phyloP scores from a whole-genome alignment of 768 basidiomycete genomes.

The Lactarius psammicola region DNA sequence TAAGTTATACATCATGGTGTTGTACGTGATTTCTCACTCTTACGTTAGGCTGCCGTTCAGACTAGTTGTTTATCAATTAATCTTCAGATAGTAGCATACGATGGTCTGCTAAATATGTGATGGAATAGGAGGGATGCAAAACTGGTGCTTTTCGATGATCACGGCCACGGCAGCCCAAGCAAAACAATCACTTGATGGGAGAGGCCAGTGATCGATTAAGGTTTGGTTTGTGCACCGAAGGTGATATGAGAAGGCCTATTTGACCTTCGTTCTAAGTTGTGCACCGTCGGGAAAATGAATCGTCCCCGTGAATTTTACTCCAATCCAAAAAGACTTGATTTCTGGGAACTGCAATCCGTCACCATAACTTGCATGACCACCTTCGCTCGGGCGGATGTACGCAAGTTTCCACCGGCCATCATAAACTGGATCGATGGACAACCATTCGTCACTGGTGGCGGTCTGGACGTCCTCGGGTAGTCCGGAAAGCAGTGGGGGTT shows the following conservation, averaged over 20 bases:
- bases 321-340: conserved; percentile 14
- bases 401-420: conserved; percentile 15
- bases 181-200: neutral
- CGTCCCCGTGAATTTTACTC: conserved; percentile 16
- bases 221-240: neutral
- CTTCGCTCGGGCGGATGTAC: conserved; percentile 13
- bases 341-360: conserved; percentile 19
- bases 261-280: neutral
- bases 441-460: conserved; percentile 15
- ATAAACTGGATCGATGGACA: conserved; percentile 10
- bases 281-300: neutral
- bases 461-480: neutral
- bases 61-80: no score
- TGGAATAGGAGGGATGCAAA: no score
- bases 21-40: no score
- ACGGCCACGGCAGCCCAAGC: no score
- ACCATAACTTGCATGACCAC: conserved; percentile 8
- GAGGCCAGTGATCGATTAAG: neutral
- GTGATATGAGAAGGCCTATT: neutral
- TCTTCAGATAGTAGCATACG: no score
- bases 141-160: no score
- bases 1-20: no score
- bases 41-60: no score
- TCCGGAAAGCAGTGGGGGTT: conserved; percentile 11
- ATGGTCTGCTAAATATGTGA: no score